phyloP scores from a whole-genome alignment of 2,329 filamentous ascomycete species.

The Colletotrichum sp. region DNA sequence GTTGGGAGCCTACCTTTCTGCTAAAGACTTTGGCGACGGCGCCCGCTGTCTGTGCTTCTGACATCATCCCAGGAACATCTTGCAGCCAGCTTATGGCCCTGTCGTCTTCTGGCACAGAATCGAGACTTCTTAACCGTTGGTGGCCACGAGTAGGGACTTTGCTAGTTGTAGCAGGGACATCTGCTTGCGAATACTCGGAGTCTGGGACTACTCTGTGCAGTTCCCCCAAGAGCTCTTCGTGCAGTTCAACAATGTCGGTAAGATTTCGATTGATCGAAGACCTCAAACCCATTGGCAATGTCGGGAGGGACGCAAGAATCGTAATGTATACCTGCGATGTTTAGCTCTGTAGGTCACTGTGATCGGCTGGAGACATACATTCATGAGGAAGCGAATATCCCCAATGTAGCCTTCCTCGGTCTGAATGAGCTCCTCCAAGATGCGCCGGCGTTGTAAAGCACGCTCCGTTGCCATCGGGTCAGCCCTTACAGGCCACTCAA shows the following conservation, averaged over 20 bases:
- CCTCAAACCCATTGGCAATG: conserved; percentile 67
- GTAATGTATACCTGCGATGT: conserved; percentile 71
- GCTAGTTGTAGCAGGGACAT: conserved; percentile 26
- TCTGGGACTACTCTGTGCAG: conserved; percentile 75
- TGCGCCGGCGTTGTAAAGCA: conserved; percentile 75
- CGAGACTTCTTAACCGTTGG: conserved; percentile 53
- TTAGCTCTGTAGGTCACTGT: neutral
- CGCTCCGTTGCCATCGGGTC: conserved; percentile 77
- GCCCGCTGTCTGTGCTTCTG: conserved; percentile 64
- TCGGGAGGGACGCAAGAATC: conserved; percentile 74
- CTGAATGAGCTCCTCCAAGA: conserved; percentile 83
- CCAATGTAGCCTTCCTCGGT: conserved; percentile 91
- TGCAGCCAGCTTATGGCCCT: conserved; percentile 46
- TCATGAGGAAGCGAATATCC: conserved; percentile 84
- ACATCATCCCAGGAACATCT: conserved; percentile 55
- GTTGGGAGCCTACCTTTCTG: conserved; percentile 53
- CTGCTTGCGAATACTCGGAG: conserved; percentile 63
- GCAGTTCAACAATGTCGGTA: conserved; percentile 79
- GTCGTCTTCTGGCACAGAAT: conserved; percentile 48
- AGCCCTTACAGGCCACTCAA: conserved; percentile 56
- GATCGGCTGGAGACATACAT: conserved; percentile 58
- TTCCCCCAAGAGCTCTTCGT: conserved; percentile 80
- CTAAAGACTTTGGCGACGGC: conserved; percentile 67
- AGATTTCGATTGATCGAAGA: conserved; percentile 81
- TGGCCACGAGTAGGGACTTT: conserved; percentile 34